Evolutionary conservation across 441 rosid genomes (phyloP), one percentile per base, ranked within the genome.

Genomic region (Eutrema salsugineum): DNA sequence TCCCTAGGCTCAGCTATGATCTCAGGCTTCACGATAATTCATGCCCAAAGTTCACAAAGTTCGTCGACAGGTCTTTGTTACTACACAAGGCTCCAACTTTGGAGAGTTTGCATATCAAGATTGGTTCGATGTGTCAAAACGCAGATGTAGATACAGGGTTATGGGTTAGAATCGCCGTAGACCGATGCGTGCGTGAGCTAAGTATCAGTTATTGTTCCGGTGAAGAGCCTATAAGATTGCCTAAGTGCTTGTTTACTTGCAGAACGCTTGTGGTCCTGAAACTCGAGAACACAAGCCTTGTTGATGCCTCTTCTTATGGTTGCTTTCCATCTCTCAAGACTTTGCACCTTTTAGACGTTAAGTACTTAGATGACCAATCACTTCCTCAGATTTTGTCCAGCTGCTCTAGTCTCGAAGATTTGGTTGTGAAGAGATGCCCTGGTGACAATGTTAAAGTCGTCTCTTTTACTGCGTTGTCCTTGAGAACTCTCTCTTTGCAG

Each of bases 61-160:
- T 76, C 22, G 76, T 76, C 6, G 54, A 70, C 48, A 76, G 79
- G 54, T 69, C 71, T 32, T 64, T 76, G 76, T 15, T 76, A 10
- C 56, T 76, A 11, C 75, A 76, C 61, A 70, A 70, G 35, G 76
- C 79, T 5, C 71, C 55, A 4, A 7, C 9, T 47, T 39, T 70
- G 20, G 56, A 70, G 53, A 15, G 42, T 63, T 8, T 76, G 33
- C 16, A 44, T 28, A 11, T 70, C 79, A 76, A 20, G 65, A 39
- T 63, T 19, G 71, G 76, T 39, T 49, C 70, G 3, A 9, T 11
- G 1, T 76, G 76, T 48, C 1, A 0, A 8, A 58, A 35, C 1
- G 72, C 43, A 1, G 67, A 63, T 1, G 58, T 47, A 10, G 79
- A 69, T 49, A 9, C 58, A 1, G 36, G 66, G 4, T 6, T 75